A percentile compares a stretch with the other conserved stretches of the same genome.
Conservation (phyloP, 2,329 filamentous ascomycete genomes). For the Fusarium sp. region DNA sequence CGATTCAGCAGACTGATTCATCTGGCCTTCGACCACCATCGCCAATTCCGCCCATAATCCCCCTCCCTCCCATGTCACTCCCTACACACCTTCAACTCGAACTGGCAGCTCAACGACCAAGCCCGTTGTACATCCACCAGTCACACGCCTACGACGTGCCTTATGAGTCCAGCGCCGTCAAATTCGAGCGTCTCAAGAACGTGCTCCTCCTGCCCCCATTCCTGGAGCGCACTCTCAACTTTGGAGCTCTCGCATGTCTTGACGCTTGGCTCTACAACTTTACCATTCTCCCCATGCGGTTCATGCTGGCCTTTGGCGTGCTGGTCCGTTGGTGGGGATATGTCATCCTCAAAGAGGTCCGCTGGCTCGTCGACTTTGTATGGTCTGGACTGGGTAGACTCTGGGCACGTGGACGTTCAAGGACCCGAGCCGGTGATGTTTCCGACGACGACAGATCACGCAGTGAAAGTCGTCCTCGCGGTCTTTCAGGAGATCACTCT, state of each 20-base stretch:
- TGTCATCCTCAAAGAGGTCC: slow-evolving; percentile 76
- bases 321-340: slow-evolving; percentile 83
- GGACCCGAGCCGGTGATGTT: slow-evolving; percentile 49
- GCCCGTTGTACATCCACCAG: slow-evolving; percentile 74
- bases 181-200: slow-evolving; percentile 91
- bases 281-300: slow-evolving; percentile 91
- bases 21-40: slow-evolving; percentile 55
- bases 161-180: slow-evolving; percentile 92
- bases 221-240: slow-evolving; percentile 86
- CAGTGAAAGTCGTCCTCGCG: slow-evolving; percentile 53
- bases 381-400: slow-evolving; percentile 83
- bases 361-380: slow-evolving; percentile 80
- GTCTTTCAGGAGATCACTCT: slow-evolving; percentile 34
- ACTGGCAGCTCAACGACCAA: slow-evolving; percentile 70
- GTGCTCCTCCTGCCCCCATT: slow-evolving; percentile 85
- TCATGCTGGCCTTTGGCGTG: slow-evolving; percentile 82
- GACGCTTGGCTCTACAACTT: slow-evolving; percentile 98
- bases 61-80: slow-evolving; percentile 74
- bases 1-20: slow-evolving; percentile 36
- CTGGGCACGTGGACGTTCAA: slow-evolving; percentile 72
- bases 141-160: slow-evolving; percentile 70
- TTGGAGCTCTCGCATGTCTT: slow-evolving; percentile 90
- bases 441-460: slow-evolving; percentile 55
- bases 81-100: slow-evolving; percentile 75
- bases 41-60: slow-evolving; percentile 66